phyloP scores from a whole-genome alignment of 768 basidiomycete species.

The Boletus rex-veris region DNA sequence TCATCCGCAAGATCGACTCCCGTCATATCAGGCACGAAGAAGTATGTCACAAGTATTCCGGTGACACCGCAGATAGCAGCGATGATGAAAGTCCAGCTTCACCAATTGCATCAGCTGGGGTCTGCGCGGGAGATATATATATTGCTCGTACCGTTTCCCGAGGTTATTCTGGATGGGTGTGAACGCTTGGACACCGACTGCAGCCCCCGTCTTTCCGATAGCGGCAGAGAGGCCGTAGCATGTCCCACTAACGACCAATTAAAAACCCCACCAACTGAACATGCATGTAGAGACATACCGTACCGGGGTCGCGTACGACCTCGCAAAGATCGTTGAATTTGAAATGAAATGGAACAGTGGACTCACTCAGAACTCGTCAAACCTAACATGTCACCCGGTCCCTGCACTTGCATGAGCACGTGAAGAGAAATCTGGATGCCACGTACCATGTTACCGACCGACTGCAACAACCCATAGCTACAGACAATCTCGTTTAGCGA shows the following conservation, averaged over 20 bases:
- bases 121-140: not conserved
- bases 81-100: slow-evolving; percentile 65
- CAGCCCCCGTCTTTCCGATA: slow-evolving; percentile 68
- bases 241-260: slow-evolving; percentile 45
- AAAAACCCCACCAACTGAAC: not conserved
- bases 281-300: slow-evolving; percentile 34
- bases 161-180: slow-evolving; percentile 65
- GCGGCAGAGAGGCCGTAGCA: slow-evolving; percentile 69
- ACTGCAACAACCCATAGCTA: slow-evolving; percentile 72
- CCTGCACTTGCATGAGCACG: slow-evolving; percentile 35
- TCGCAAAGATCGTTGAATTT: slow-evolving; percentile 19
- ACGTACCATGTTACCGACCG: slow-evolving; percentile 60
- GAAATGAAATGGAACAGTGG: not conserved
- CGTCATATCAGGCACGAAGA: slow-evolving; percentile 67
- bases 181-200: slow-evolving; percentile 67
- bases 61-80: slow-evolving; percentile 63
- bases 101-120: not conserved
- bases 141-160: slow-evolving; percentile 50
- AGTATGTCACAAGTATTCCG: slow-evolving; percentile 63
- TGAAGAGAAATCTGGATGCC: not conserved
- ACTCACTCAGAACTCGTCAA: slow-evolving; percentile 64
- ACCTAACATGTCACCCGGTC: slow-evolving; percentile 70
- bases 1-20: slow-evolving; percentile 64
- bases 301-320: slow-evolving; percentile 63
- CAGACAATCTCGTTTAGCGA: not conserved